Conservation (phyloP, 75 land plant species). For the Picea sitchensis region DNA sequence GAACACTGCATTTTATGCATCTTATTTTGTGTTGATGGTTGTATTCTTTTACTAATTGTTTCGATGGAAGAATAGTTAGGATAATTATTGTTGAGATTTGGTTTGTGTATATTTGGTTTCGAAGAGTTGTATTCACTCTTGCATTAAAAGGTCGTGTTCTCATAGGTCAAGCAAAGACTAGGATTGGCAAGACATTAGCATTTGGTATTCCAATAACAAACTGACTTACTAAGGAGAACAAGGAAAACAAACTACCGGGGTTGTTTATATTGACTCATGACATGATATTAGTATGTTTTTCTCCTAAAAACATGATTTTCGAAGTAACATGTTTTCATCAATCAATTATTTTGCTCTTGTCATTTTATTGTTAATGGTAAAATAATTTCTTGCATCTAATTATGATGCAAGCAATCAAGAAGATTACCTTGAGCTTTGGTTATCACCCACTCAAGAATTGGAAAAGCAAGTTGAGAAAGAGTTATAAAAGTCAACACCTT, state of each 20-base stretch:
- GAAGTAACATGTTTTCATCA: neutral
- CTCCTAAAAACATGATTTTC: neutral
- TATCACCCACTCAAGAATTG: slow-evolving; percentile 91
- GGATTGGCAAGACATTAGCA: slow-evolving; percentile 95
- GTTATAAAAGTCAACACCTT: slow-evolving; percentile 85
- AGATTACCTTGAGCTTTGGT: slow-evolving; percentile 71
- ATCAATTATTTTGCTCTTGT: neutral
- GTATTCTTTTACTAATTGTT: neutral
- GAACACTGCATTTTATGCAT: neutral
- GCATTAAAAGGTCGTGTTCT: slow-evolving; percentile 69
- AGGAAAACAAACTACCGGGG: slow-evolving; percentile 23
- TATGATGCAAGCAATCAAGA: slow-evolving; percentile 34
- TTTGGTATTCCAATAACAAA: slow-evolving; percentile 91
- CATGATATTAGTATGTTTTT: neutral
- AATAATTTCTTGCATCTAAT: slow-evolving; percentile 36
- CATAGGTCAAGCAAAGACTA: slow-evolving; percentile 91
- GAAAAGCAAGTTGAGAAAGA: slow-evolving; percentile 97
- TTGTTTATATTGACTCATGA: neutral
- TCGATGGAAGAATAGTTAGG: neutral
- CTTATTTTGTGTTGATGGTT: neutral
- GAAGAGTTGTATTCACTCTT: slow-evolving; percentile 74
- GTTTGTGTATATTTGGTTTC: neutral
- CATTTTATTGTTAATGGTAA: slow-evolving; percentile 12
- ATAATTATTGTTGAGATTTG: neutral
- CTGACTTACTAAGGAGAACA: slow-evolving; percentile 29